These are phyloP conservation scores for Xylaria sp. DNA, from an alignment of 2,329 filamentous ascomycete genomes.

Conservation along the genomic window DNA sequence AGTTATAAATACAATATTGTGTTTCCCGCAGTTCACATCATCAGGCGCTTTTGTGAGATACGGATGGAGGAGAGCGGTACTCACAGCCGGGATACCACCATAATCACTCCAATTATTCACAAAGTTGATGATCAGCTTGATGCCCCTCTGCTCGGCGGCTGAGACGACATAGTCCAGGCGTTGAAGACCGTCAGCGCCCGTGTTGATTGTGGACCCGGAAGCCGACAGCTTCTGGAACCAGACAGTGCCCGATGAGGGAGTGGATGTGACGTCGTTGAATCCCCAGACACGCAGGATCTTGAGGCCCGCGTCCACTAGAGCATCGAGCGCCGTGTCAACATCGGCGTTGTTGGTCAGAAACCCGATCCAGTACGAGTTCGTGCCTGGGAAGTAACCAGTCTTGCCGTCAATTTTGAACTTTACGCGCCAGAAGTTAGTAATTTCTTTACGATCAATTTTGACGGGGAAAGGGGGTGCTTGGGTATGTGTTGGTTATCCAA, in stretches of 20 bases:
- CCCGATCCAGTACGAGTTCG: conserved; percentile 65
- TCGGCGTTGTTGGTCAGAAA: conserved; percentile 64
- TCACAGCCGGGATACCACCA: conserved; percentile 68
- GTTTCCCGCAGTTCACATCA: not conserved
- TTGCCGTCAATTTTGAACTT: conserved; percentile 56
- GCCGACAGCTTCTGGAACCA: conserved; percentile 67
- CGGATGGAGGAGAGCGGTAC: conserved; percentile 19
- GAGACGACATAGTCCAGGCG: conserved; percentile 73
- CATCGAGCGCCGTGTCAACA: conserved; percentile 62
- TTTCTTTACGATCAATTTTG: conserved; percentile 12
- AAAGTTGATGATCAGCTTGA: conserved; percentile 73
- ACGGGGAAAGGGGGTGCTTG: conserved; percentile 42
- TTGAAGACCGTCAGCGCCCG: conserved; percentile 69
- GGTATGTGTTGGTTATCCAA: conserved; percentile 34
- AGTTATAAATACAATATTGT: not conserved
- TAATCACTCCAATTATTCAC: conserved; percentile 79
- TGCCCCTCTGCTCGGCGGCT: conserved; percentile 66
- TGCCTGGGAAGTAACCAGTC: conserved; percentile 60
- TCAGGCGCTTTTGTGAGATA: not conserved
- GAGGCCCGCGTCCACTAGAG: conserved; percentile 61
- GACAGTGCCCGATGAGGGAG: conserved; percentile 52
- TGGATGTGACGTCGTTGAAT: conserved; percentile 67
- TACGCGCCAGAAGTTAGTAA: not conserved
- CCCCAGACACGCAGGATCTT: conserved; percentile 70
- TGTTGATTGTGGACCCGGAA: conserved; percentile 69